These are phyloP conservation scores for Pholiota molesta DNA, from an alignment of 768 basidiomycete species.

Conservation along the genomic window DNA sequence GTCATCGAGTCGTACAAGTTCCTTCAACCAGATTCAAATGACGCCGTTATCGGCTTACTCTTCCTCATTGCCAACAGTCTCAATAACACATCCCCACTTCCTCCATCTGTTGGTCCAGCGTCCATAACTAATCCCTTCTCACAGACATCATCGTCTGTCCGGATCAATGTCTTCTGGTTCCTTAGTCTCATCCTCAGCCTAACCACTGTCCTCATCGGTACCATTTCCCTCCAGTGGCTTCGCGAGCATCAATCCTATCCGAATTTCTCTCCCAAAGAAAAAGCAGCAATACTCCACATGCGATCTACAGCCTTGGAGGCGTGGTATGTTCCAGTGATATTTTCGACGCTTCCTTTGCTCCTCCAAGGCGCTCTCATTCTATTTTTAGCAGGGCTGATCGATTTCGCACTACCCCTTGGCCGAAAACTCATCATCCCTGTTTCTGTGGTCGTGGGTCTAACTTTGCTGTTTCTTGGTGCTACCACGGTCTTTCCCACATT, in stretches of 20 bases:
- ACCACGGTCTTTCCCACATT: constrained; percentile 28
- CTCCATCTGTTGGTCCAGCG: background rate
- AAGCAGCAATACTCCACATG: constrained; percentile 24
- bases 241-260: constrained; percentile 17
- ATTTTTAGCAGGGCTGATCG: constrained; percentile 29
- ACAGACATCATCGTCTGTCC: constrained; percentile 3
- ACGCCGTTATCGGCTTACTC: constrained; percentile 4
- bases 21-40: constrained; percentile 19
- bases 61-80: constrained; percentile 9
- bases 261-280: constrained; percentile 9
- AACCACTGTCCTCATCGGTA: constrained; percentile 19
- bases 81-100: background rate
- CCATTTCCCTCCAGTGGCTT: constrained; percentile 20
- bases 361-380: constrained; percentile 31
- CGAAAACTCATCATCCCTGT: constrained; percentile 22
- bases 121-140: background rate
- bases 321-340: constrained; percentile 29
- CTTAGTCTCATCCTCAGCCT: constrained; percentile 19
- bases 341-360: constrained; percentile 28
- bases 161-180: constrained; percentile 21
- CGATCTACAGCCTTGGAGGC: constrained; percentile 25
- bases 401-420: constrained; percentile 24
- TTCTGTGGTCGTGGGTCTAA: constrained; percentile 19
- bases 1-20: constrained; percentile 24
- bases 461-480: constrained; percentile 18